Evolutionary conservation across 169 alveolate species (phyloP).

Genomic region (Plasmodium gonderi): DNA sequence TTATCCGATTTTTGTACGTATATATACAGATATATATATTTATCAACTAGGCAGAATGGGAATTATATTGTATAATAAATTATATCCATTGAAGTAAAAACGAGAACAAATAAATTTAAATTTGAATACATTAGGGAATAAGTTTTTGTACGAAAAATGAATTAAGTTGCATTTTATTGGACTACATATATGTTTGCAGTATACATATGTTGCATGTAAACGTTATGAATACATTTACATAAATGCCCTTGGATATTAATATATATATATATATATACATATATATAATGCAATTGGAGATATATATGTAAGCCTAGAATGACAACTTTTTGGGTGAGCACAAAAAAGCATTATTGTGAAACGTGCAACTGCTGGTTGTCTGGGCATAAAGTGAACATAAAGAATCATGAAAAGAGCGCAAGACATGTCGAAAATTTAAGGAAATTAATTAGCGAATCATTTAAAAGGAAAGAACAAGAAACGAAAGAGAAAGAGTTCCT

Average conservation of each 20-base stretch:
- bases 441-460: slow-evolving; percentile 48
- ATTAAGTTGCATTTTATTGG: not conserved
- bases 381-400: slow-evolving; percentile 64
- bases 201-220: not conserved
- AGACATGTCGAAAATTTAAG: slow-evolving; percentile 66
- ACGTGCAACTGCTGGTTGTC: slow-evolving; percentile 75
- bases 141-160: not conserved
- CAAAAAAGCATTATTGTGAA: slow-evolving; percentile 74
- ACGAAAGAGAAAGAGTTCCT: slow-evolving; percentile 61
- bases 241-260: not conserved
- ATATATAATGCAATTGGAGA: not conserved
- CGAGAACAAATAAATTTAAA: not conserved
- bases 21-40: not conserved
- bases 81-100: not conserved
- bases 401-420: slow-evolving; percentile 65
- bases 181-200: not conserved
- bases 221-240: too few species aligned
- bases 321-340: slow-evolving; percentile 71
- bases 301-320: slow-evolving; percentile 8
- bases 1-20: not conserved
- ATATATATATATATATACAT: not conserved
- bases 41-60: not conserved
- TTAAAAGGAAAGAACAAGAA: slow-evolving; percentile 64
- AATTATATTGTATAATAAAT: not conserved
- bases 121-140: not conserved